Conservation (phyloP, 148 eudicot species). For the Arbutus unedo region DNA sequence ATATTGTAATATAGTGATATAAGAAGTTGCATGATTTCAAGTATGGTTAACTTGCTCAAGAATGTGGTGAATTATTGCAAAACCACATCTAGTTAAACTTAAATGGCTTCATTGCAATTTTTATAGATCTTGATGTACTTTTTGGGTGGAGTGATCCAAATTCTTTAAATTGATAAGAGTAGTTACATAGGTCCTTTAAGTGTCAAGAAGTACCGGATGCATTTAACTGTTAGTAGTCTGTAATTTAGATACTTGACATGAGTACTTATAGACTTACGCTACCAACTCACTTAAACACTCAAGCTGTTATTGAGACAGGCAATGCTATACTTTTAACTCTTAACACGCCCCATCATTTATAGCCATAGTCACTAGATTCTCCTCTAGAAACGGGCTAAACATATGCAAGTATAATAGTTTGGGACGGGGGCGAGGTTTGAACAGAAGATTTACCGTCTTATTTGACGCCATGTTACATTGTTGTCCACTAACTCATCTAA, state of each 20-base stretch:
- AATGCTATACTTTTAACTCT: background rate
- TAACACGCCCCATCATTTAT: background rate
- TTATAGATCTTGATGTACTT: background rate
- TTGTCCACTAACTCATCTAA: background rate
- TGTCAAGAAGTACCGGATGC: background rate
- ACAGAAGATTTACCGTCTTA: background rate
- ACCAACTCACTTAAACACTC: background rate
- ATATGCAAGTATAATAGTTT: background rate
- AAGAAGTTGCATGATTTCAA: background rate
- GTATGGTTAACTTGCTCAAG: background rate
- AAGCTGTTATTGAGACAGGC: background rate
- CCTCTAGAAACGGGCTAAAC: background rate
- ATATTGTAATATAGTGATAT: background rate
- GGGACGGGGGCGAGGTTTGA: background rate
- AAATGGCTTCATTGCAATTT: background rate
- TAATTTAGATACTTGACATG: background rate
- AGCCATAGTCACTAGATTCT: background rate
- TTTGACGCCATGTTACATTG: background rate
- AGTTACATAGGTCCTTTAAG: background rate
- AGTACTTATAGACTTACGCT: background rate
- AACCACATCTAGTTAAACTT: background rate
- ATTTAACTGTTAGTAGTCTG: background rate
- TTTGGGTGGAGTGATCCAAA: background rate
- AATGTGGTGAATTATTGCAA: background rate
- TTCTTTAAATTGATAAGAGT: background rate